Evolutionary conservation across 345 rosid genomes (phyloP).

Genomic region (Citrus sinensis): DNA sequence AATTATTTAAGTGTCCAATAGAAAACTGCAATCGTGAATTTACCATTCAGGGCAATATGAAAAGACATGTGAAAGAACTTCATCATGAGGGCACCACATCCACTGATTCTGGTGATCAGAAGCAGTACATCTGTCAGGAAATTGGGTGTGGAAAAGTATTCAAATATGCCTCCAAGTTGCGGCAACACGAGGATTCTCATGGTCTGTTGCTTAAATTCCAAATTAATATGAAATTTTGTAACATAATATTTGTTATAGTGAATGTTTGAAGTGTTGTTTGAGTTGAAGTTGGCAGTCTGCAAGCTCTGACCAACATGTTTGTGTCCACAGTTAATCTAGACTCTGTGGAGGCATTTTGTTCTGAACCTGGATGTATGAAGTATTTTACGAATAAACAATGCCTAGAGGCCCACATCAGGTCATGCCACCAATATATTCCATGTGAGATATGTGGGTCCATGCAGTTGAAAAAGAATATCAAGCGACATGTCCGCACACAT

Average conservation of each 20-base stretch:
- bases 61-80: constrained; percentile 52
- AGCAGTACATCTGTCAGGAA: constrained; percentile 58
- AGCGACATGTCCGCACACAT: constrained; percentile 67
- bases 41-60: constrained; percentile 47
- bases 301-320: constrained; percentile 12
- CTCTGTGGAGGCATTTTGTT: constrained; percentile 68
- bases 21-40: constrained; percentile 56
- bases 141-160: constrained; percentile 80
- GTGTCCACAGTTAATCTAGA: constrained; percentile 62
- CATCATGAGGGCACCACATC: constrained; percentile 36
- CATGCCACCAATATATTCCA: constrained; percentile 53
- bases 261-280: too few species aligned
- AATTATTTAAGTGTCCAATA: constrained; percentile 60
- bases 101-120: constrained; percentile 10
- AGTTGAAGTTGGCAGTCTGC: neutral
- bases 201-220: constrained; percentile 33
- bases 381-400: constrained; percentile 66
- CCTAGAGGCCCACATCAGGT: constrained; percentile 57
- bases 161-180: constrained; percentile 52
- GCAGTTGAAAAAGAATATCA: constrained; percentile 71
- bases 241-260: neutral
- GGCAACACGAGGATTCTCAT: constrained; percentile 74
- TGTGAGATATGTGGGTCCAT: constrained; percentile 68
- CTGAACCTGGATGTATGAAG: constrained; percentile 72
- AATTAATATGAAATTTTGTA: neutral